A percentile compares a stretch with the other conserved stretches of the same genome.
These are phyloP conservation scores for Priceomyces fermenticarens DNA, from an alignment of 805 yeast species.

Conservation along the genomic window DNA sequence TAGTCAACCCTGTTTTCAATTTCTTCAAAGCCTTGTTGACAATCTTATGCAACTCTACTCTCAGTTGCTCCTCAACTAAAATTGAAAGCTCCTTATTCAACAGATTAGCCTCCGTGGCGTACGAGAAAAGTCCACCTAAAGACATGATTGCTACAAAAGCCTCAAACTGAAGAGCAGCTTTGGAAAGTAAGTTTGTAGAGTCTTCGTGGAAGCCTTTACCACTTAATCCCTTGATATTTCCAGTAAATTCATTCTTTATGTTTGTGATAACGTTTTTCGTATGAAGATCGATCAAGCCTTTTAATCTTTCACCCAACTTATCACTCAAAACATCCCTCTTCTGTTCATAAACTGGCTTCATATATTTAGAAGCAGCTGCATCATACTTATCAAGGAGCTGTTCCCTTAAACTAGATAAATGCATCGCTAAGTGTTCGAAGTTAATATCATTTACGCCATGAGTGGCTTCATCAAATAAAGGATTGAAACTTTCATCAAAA, in stretches of 20 bases:
- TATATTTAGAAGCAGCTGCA: constrained; percentile 72
- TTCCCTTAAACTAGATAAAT: constrained; percentile 42
- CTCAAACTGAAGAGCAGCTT: constrained; percentile 10
- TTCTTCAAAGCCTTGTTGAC: constrained; percentile 43
- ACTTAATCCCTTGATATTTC: constrained; percentile 2
- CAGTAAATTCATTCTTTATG: constrained; percentile 9
- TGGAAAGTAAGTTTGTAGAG: constrained; percentile 5
- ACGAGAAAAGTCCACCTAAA: constrained; percentile 25
- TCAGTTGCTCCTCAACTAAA: constrained; percentile 36
- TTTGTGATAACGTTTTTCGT: constrained; percentile 2
- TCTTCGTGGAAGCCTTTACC: constrained; percentile 9
- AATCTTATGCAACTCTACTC: constrained; percentile 29
- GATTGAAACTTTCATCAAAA: constrained; percentile 20
- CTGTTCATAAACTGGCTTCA: constrained; percentile 60
- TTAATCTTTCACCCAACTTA: constrained; percentile 28
- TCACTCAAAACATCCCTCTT: constrained; percentile 51
- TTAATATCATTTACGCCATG: constrained; percentile 26
- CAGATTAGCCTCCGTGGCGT: constrained; percentile 12
- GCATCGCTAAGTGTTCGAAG: constrained; percentile 44
- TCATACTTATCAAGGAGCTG: constrained; percentile 58
- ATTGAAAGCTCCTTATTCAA: constrained; percentile 37
- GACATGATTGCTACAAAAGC: constrained; percentile 19
- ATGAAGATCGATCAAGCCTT: constrained; percentile 33
- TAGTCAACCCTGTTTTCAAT: constrained; percentile 46
- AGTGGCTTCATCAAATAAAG: constrained; percentile 5